phyloP scores from a whole-genome alignment of 495 filamentous ascomycete genomes.

The Trichoderma gamsii region DNA sequence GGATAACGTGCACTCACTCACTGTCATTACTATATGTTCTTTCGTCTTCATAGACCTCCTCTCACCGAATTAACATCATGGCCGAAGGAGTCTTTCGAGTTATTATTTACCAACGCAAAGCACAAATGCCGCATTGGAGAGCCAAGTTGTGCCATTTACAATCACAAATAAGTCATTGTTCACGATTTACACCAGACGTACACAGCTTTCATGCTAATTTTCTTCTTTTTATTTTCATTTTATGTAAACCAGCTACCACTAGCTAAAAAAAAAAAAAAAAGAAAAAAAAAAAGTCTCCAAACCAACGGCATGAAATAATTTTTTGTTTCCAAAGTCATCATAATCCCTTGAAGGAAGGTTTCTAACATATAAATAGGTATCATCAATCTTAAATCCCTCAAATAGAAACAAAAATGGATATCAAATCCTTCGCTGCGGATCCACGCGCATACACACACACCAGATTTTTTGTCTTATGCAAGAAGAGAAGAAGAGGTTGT shows the following conservation, averaged over 20 bases:
- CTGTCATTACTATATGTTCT: too few species aligned
- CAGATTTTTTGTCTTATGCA: slow-evolving; percentile 6
- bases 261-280: neutral
- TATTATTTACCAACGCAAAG: too few species aligned
- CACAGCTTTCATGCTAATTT: neutral
- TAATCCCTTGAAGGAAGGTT: slow-evolving; percentile 13
- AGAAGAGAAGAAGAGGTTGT: slow-evolving; percentile 22
- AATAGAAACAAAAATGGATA: slow-evolving; percentile 22
- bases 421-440: slow-evolving; percentile 15
- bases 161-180: neutral
- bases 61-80: too few species aligned
- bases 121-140: too few species aligned
- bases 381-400: slow-evolving; percentile 17
- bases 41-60: too few species aligned
- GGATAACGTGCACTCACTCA: too few species aligned
- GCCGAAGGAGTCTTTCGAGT: too few species aligned
- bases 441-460: neutral
- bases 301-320: neutral
- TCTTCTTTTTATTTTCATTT: neutral
- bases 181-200: neutral
- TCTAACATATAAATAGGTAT: slow-evolving; percentile 16
- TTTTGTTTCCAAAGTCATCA: slow-evolving; percentile 8
- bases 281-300: slow-evolving; percentile 8
- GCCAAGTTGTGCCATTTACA: neutral
- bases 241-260: slow-evolving; percentile 11